A percentile compares a stretch with the other conserved stretches of the same genome.
These are phyloP conservation scores for Rhizophagus sp. DNA, from an alignment of 192 early-diverging fungal genomes.

Conservation along the genomic window DNA sequence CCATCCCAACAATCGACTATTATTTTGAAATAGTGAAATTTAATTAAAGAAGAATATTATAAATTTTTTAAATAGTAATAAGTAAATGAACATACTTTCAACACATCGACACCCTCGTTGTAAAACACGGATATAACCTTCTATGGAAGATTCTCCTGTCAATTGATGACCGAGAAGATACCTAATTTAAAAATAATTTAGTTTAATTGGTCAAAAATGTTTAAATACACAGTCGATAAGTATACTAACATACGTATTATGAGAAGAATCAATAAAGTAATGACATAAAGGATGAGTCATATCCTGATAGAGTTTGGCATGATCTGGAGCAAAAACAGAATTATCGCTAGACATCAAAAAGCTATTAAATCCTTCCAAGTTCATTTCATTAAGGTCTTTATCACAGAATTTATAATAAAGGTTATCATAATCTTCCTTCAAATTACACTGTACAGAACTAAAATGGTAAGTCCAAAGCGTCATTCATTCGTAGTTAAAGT, in stretches of 20 bases:
- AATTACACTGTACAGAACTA: conserved; percentile 34
- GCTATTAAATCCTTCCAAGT: conserved; percentile 63
- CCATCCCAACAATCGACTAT: conserved; percentile 93
- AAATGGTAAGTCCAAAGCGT: not conserved
- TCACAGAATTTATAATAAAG: conserved; percentile 59
- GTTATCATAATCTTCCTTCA: conserved; percentile 51
- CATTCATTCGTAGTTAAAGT: not conserved
- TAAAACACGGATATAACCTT: conserved; percentile 85
- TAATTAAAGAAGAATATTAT: not conserved
- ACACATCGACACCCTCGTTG: conserved; percentile 87
- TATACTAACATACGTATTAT: conserved; percentile 67
- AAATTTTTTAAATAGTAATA: not conserved
- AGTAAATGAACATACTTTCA: conserved; percentile 54
- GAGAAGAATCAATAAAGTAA: conserved; percentile 86
- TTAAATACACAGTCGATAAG: not conserved
- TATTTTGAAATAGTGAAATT: conserved; percentile 27
- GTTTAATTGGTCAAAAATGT: not conserved
- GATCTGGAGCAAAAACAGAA: conserved; percentile 51
- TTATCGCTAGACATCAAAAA: conserved; percentile 69
- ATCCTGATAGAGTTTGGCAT: conserved; percentile 58
- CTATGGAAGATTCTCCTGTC: conserved; percentile 73
- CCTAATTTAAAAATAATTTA: not conserved
- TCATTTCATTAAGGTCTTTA: conserved; percentile 49
- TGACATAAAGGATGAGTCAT: conserved; percentile 71
- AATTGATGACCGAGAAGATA: conserved; percentile 87